A percentile compares a stretch with the other conserved stretches of the same genome.
Evolutionary conservation across 2,329 filamentous ascomycete genomes (phyloP).

Genomic region (Decorospora gaudefroyi): DNA sequence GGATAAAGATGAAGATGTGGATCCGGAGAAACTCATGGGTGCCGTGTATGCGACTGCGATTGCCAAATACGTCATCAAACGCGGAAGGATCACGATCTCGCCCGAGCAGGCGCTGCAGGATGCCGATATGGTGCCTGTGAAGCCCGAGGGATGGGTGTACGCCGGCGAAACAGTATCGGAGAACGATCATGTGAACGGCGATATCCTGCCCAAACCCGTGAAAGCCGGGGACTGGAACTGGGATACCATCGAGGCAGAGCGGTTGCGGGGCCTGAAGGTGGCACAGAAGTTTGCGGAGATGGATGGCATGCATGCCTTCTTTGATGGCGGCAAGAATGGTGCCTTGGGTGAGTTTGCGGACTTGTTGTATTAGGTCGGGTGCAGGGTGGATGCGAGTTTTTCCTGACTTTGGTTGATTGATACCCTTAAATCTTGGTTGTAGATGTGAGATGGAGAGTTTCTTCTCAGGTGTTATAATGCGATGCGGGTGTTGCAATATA

Average conservation of each 20-base stretch:
- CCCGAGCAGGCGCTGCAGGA: constrained; percentile 75
- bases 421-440: constrained; percentile 1
- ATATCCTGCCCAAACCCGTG: constrained; percentile 37
- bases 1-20: constrained; percentile 26
- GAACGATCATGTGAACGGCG: constrained; percentile 15
- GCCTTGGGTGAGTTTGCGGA: constrained; percentile 52
- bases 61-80: constrained; percentile 57
- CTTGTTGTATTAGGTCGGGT: constrained; percentile 35
- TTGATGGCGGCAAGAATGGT: constrained; percentile 50
- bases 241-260: constrained; percentile 63
- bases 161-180: constrained; percentile 11
- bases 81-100: constrained; percentile 74
- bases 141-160: constrained; percentile 62
- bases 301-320: constrained; percentile 60
- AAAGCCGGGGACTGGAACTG: constrained; percentile 59
- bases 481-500: no score
- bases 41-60: constrained; percentile 57
- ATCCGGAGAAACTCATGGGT: constrained; percentile 46
- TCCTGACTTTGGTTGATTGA: neutral
- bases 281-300: constrained; percentile 60
- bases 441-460: neutral
- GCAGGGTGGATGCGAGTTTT: neutral
- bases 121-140: constrained; percentile 73
- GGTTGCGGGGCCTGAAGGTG: constrained; percentile 59
- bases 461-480: neutral